Base-by-base conservation (phyloP, 1,139 yeast genomes). In the Kodamaea sp. region DNA sequence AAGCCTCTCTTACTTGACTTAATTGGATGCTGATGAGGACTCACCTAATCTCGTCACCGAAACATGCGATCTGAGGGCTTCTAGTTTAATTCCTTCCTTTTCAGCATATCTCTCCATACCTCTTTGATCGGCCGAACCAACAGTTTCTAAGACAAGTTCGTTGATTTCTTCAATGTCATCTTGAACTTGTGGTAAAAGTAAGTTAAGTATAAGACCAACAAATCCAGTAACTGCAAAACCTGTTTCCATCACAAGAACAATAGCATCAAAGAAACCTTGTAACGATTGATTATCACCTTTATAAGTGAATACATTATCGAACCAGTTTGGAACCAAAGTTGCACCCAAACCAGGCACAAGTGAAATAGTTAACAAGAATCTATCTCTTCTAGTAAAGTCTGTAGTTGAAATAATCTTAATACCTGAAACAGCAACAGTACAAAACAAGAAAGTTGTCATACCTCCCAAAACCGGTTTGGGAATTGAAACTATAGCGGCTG, bases 371-470 rank as follows among this genome's bases (percentile, higher is more conserved):
- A 88, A 73, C 34, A 89, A 79, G 57, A 89, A 85, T 51, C 97
- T 72, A 62, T 88, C 95, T 63, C 96, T 78, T 69, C 96, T 79
- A 11, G 92, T 83, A 66, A 88, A 86, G 39, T 83, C 82, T 37
- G 81, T 75, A 40, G 81, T 71, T 12, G 94, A 67, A 48, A 88
- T 84, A 58, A 89, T 85, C 54, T 83, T 80, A 46, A 89, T 65
- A 55, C 97, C 97, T 2, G 95, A 85, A 30, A 86, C 92, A 0
- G 95, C 90, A 38, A 89, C 96, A 8, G 95, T 79, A 27, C 90
- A 78, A 73, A 87, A 89, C 44, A 89, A 68, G 69, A 88, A 89
- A 5, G 95, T 74, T 25, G 96, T 88, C 95, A 88, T 86, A 46
- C 96, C 96, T 40, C 96, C 96, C 44, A 88, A 71, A 23, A 88